A percentile compares a stretch with the other conserved stretches of the same genome.
These are phyloP conservation scores for Aurantiochytrium sp. DNA, from an alignment of 108 stramenopile genomes.

Conservation along the genomic window DNA sequence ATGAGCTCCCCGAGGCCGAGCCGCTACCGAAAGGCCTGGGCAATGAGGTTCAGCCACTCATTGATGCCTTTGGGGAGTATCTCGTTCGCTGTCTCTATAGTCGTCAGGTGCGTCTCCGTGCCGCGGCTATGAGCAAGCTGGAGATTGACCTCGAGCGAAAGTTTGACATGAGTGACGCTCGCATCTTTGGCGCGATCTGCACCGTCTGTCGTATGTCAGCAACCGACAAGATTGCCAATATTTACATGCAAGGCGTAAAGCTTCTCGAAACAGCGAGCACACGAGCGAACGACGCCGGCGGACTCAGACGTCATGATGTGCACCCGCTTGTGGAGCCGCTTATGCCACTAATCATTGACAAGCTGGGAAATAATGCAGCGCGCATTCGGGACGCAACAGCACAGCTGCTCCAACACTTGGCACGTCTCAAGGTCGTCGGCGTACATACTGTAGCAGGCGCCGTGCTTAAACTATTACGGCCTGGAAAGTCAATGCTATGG, in stretches of 20 bases:
- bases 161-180: neutral
- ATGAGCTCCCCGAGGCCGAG: slow-evolving; percentile 38
- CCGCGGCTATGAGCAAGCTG: slow-evolving; percentile 43
- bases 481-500: slow-evolving; percentile 16
- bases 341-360: neutral
- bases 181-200: neutral
- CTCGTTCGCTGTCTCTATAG: slow-evolving; percentile 37
- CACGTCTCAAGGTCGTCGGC: neutral
- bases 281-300: neutral
- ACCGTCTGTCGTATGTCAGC: slow-evolving; percentile 25
- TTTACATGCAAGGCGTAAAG: neutral
- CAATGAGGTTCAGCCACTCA: slow-evolving; percentile 25
- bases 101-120: slow-evolving; percentile 42
- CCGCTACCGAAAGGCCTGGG: neutral
- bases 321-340: neutral
- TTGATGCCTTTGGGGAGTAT: slow-evolving; percentile 43
- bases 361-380: neutral
- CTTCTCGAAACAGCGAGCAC: neutral
- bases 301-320: neutral
- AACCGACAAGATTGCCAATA: slow-evolving; percentile 50
- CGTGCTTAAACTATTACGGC: neutral
- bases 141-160: neutral
- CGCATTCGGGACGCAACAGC: neutral
- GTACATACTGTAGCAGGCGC: neutral
- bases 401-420: neutral